Evolutionary conservation across 768 basidiomycete species (phyloP).

Genomic region (Gelatoporia subvermispora): DNA sequence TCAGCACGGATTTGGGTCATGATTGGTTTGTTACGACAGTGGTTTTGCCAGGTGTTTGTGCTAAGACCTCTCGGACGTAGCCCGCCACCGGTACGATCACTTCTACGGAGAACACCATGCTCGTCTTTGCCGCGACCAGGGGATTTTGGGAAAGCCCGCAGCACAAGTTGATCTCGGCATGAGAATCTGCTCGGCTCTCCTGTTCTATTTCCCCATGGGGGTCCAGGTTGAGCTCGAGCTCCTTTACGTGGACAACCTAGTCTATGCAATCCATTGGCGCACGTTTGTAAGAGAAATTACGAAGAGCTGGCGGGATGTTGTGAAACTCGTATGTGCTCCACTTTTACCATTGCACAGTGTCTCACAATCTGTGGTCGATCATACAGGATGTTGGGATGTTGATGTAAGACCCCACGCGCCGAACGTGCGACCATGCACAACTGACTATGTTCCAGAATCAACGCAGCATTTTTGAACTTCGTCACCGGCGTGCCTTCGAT

Average conservation of each 20-base stretch:
- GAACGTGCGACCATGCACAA: no score
- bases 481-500: conserved; percentile 1
- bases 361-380: neutral
- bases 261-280: conserved; percentile 20
- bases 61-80: neutral
- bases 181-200: conserved; percentile 1
- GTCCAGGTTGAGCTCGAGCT: conserved; percentile 9
- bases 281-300: conserved; percentile 10
- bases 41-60: neutral
- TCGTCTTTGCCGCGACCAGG: conserved; percentile 18
- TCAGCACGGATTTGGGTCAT: conserved; percentile 17
- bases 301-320: conserved; percentile 15
- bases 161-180: neutral
- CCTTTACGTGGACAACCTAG: conserved; percentile 18
- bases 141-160: conserved; percentile 1
- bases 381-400: conserved; percentile 6
- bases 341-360: neutral
- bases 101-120: conserved; percentile 22
- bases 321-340: conserved; percentile 4
- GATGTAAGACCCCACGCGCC: conserved; percentile 3
- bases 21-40: conserved; percentile 5
- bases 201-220: conserved; percentile 12
- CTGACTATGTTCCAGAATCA: no score
- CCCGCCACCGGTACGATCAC: conserved; percentile 17
- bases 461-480: neutral